phyloP scores from a whole-genome alignment of 768 basidiomycete species.

The Amanita phalloides region DNA sequence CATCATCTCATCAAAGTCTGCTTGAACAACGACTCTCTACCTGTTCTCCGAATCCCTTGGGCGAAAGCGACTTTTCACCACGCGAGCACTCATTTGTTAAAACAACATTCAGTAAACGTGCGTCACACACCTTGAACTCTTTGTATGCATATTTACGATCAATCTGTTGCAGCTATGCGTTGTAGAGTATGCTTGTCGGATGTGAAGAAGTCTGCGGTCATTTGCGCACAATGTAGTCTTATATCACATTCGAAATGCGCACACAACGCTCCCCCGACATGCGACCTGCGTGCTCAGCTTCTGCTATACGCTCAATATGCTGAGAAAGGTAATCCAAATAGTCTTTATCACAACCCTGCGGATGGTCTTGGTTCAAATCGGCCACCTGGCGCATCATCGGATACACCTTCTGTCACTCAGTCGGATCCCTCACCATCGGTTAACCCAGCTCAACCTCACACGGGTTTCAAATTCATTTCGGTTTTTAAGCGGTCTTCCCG shows the following conservation, averaged over 20 bases:
- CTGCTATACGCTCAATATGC: slow-evolving; percentile 71
- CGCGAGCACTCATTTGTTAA: slow-evolving; percentile 81
- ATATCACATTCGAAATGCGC: slow-evolving; percentile 80
- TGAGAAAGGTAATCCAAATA: slow-evolving; percentile 47
- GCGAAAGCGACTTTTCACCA: slow-evolving; percentile 43
- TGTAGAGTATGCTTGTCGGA: slow-evolving; percentile 75
- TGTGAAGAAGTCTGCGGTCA: slow-evolving; percentile 79
- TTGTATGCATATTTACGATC: slow-evolving; percentile 7
- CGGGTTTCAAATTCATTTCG: slow-evolving; percentile 53
- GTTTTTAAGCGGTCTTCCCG: slow-evolving; percentile 51
- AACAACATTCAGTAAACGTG: slow-evolving; percentile 89
- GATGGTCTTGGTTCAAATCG: slow-evolving; percentile 31
- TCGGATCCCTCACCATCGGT: slow-evolving; percentile 16
- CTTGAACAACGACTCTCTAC: slow-evolving; percentile 28
- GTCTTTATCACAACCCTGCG: slow-evolving; percentile 40
- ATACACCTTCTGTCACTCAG: slow-evolving; percentile 36
- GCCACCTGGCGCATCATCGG: slow-evolving; percentile 41
- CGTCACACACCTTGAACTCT: slow-evolving; percentile 19
- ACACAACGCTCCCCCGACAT: slow-evolving; percentile 62
- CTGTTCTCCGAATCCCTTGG: slow-evolving; percentile 26
- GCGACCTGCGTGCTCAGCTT: slow-evolving; percentile 76
- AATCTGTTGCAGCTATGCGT: slow-evolving; percentile 49
- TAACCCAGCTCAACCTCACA: slow-evolving; percentile 36
- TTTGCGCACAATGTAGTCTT: slow-evolving; percentile 85
- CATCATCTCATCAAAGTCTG: slow-evolving; percentile 21